Conservation (phyloP, 2,329 filamentous ascomycete species). For the Emericellopsis cladophorae region DNA sequence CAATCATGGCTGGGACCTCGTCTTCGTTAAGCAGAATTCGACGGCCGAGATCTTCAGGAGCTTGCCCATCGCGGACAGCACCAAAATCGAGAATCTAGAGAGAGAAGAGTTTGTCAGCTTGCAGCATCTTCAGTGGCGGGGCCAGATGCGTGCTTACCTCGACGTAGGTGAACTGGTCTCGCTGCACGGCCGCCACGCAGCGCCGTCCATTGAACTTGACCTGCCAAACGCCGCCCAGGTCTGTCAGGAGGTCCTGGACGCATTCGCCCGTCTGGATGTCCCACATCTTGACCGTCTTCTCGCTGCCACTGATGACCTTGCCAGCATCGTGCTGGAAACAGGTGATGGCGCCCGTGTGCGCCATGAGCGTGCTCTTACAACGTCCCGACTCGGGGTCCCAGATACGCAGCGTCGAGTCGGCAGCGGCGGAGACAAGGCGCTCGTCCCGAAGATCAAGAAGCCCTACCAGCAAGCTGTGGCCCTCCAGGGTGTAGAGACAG, state of each 20-base stretch:
- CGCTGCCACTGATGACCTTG: slow-evolving; percentile 93
- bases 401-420: slow-evolving; percentile 87
- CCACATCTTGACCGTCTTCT: slow-evolving; percentile 98
- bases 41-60: slow-evolving; percentile 63
- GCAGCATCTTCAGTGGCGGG: slow-evolving; percentile 15
- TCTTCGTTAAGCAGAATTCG: slow-evolving; percentile 56
- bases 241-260: slow-evolving; percentile 82
- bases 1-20: slow-evolving; percentile 37
- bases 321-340: slow-evolving; percentile 97
- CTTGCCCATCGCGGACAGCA: slow-evolving; percentile 76
- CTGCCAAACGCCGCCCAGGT: slow-evolving; percentile 96
- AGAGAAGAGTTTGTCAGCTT: not conserved
- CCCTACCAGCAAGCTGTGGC: slow-evolving; percentile 84
- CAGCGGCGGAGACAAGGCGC: slow-evolving; percentile 84
- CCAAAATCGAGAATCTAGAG: slow-evolving; percentile 90
- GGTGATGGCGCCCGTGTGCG: slow-evolving; percentile 93
- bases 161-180: slow-evolving; percentile 84
- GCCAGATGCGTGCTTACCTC: slow-evolving; percentile 54
- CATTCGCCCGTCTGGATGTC: slow-evolving; percentile 87
- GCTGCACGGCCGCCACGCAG: slow-evolving; percentile 92
- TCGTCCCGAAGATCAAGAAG: slow-evolving; percentile 82
- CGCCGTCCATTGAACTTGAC: slow-evolving; percentile 93
- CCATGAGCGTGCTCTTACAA: slow-evolving; percentile 80
- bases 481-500: slow-evolving; percentile 81
- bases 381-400: slow-evolving; percentile 93